Evolutionary conservation across 78 protist genomes (phyloP).

Genomic region (Speleostelium caveatum): DNA sequence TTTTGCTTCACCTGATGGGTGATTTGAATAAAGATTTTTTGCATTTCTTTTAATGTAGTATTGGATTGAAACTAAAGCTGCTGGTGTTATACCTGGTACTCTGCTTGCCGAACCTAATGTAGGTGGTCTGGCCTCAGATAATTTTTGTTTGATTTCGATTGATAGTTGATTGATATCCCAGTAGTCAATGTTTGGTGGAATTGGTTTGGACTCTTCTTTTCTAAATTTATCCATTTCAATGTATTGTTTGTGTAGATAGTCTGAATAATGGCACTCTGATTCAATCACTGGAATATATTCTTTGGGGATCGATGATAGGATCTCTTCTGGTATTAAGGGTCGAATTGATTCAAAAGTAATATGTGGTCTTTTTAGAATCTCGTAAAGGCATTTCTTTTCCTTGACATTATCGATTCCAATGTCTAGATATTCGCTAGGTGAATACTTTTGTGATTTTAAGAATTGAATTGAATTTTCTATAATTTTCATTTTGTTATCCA

Average conservation of each 20-base stretch:
- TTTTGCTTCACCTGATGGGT: background rate
- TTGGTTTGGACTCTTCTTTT: constrained; percentile 26
- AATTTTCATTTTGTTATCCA: background rate
- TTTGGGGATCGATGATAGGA: background rate
- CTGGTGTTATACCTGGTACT: constrained; percentile 74
- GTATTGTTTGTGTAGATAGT: constrained; percentile 21
- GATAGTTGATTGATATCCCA: constrained; percentile 44
- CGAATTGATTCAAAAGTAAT: background rate
- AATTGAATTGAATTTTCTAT: background rate
- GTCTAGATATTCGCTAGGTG: background rate
- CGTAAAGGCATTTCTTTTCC: constrained; percentile 35
- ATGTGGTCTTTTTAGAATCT: constrained; percentile 42
- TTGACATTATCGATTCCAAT: constrained; percentile 27
- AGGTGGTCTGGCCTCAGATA: constrained; percentile 39
- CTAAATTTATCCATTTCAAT: constrained; percentile 35
- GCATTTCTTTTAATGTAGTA: constrained; percentile 6
- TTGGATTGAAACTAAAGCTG: constrained; percentile 27
- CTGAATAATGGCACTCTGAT: constrained; percentile 54
- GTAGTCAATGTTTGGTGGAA: constrained; percentile 23
- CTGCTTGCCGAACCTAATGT: constrained; percentile 51
- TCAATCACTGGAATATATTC: constrained; percentile 40
- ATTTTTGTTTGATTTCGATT: constrained; percentile 62
- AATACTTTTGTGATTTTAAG: constrained; percentile 5
- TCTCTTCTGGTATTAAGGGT: background rate
- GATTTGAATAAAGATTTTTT: background rate